Conservation (phyloP, 164 flowering plant species). For the Hamamelis virginiana region DNA sequence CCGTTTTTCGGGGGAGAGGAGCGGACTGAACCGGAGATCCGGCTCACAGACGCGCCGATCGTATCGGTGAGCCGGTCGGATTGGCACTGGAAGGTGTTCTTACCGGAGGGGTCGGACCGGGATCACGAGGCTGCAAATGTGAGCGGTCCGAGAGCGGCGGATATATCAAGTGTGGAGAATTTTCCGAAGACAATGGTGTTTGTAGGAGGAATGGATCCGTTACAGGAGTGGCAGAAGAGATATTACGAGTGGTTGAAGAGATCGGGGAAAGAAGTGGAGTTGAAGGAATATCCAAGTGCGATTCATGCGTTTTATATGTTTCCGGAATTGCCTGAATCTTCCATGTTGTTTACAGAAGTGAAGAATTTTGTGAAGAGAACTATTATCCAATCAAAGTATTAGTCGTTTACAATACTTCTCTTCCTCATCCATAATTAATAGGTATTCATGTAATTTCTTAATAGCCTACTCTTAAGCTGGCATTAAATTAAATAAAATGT, state of each 20-base stretch:
- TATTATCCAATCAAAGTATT: too few species aligned
- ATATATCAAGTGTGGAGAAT: slow-evolving; percentile 21
- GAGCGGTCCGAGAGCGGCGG: slow-evolving; percentile 34
- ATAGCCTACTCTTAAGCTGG: too few species aligned
- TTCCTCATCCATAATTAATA: too few species aligned
- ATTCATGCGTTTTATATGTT: slow-evolving; percentile 49
- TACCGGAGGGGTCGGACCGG: slow-evolving; percentile 44
- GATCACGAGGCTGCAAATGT: slow-evolving; percentile 49
- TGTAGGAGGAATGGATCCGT: slow-evolving; percentile 48
- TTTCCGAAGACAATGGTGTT: slow-evolving; percentile 44
- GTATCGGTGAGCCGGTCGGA: slow-evolving; percentile 35
- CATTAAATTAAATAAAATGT: too few species aligned
- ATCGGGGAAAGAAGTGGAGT: slow-evolving; percentile 31
- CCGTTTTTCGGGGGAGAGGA: slow-evolving; percentile 60
- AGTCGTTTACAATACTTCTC: too few species aligned
- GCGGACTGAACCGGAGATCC: slow-evolving; percentile 43
- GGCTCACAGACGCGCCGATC: slow-evolving; percentile 13
- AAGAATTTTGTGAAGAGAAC: slow-evolving; percentile 24
- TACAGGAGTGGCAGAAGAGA: slow-evolving; percentile 51
- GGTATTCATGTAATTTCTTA: too few species aligned
- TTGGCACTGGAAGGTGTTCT: slow-evolving; percentile 45
- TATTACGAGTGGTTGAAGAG: slow-evolving; percentile 39
- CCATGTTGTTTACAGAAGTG: slow-evolving; percentile 19
- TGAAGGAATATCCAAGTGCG: slow-evolving; percentile 39
- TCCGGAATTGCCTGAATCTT: slow-evolving; percentile 37